Evolutionary conservation across 805 yeast genomes (phyloP).

Genomic region (Metschnikowia arizonensis): DNA sequence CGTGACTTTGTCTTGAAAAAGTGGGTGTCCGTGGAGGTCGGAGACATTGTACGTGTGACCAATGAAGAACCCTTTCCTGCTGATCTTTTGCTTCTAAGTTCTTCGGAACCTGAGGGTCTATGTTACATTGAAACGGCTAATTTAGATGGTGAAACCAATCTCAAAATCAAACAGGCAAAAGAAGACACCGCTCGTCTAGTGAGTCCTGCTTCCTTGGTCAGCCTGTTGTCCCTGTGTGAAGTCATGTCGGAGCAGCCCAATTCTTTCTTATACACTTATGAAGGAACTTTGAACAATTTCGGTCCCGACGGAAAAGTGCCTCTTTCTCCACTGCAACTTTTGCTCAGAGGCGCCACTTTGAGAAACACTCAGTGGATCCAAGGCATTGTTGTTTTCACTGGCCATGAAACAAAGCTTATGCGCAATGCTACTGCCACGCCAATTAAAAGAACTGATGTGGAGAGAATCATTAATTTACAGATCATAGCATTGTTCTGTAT

Average conservation of each 20-base stretch:
- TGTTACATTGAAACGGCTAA: conserved; percentile 98
- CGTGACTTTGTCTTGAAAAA: conserved; percentile 63
- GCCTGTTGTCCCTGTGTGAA: conserved; percentile 30
- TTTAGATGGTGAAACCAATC: conserved; percentile 94
- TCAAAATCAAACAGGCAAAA: conserved; percentile 87
- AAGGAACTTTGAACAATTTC: conserved; percentile 71
- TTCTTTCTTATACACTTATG: conserved; percentile 89
- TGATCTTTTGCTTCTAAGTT: conserved; percentile 75
- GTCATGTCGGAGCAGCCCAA: conserved; percentile 89
- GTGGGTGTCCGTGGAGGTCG: conserved; percentile 89
- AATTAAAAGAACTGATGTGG: conserved; percentile 94
- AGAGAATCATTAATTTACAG: conserved; percentile 88
- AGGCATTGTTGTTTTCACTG: conserved; percentile 92
- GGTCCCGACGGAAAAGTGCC: conserved; percentile 50
- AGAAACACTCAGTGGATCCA: conserved; percentile 94
- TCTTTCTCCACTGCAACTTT: conserved; percentile 82
- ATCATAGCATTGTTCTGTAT: conserved; percentile 83
- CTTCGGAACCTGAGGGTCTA: conserved; percentile 97
- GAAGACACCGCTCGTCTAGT: conserved; percentile 72
- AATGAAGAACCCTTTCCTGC: conserved; percentile 95
- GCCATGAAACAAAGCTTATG: conserved; percentile 97
- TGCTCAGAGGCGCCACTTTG: conserved; percentile 91
- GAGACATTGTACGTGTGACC: conserved; percentile 80
- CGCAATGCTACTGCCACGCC: conserved; percentile 99
- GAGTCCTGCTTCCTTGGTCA: conserved; percentile 53